phyloP scores from a whole-genome alignment of 1,139 yeast species.

The Kodamaea plutei region DNA sequence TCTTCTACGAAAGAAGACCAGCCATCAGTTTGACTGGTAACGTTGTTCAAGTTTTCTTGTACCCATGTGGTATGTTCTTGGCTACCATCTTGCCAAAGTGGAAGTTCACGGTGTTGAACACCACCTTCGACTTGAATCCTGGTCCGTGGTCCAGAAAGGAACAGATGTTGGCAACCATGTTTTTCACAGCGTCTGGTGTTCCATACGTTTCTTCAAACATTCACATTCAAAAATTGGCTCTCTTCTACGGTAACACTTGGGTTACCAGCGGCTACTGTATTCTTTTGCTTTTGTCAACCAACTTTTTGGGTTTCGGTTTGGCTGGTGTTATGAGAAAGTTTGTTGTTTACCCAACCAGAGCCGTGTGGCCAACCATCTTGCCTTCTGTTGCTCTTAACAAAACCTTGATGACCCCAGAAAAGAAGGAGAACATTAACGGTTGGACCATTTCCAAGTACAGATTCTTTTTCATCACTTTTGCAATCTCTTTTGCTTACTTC shows the following conservation, averaged over 20 bases:
- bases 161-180: conserved; percentile 20
- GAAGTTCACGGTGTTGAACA: conserved; percentile 15
- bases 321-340: conserved; percentile 20
- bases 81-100: conserved; percentile 20
- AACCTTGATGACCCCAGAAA: conserved; percentile 16
- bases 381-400: conserved; percentile 20
- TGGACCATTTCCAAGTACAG: conserved; percentile 18
- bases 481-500: conserved; percentile 15
- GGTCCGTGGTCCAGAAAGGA: conserved; percentile 24
- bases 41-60: conserved; percentile 53
- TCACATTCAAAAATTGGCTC: conserved; percentile 14
- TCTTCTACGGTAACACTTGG: conserved; percentile 16
- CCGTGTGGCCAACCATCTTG: conserved; percentile 17
- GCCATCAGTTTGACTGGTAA: conserved; percentile 42
- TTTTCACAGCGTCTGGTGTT: conserved; percentile 15
- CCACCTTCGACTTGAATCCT: conserved; percentile 19
- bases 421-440: conserved; percentile 16
- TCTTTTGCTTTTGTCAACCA: conserved; percentile 14
- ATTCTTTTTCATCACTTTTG: conserved; percentile 13
- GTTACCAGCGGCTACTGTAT: conserved; percentile 16
- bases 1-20: conserved; percentile 56
- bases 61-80: conserved; percentile 47
- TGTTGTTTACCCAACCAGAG: conserved; percentile 14
- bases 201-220: conserved; percentile 16
- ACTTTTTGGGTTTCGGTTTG: conserved; percentile 21